These are phyloP conservation scores for Lentinula sp. DNA, from an alignment of 768 basidiomycete genomes.

Conservation along the genomic window DNA sequence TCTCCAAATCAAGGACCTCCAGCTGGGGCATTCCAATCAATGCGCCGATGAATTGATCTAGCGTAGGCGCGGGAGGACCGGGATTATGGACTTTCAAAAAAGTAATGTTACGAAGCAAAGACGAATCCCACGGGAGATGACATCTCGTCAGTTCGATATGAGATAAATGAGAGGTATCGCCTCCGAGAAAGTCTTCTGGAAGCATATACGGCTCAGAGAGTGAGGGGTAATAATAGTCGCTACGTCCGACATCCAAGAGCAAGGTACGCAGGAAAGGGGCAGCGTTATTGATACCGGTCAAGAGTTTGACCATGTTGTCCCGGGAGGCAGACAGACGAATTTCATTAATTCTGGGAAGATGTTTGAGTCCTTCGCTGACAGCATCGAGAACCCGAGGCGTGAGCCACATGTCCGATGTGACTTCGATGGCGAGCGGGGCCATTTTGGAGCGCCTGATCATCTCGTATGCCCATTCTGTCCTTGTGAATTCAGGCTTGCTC, in stretches of 20 bases:
- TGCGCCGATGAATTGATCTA: constrained; percentile 22
- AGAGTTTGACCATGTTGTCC: constrained; percentile 19
- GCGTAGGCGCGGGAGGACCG: constrained; percentile 22
- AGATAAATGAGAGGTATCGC: constrained; percentile 26
- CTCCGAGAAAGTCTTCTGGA: constrained; percentile 21
- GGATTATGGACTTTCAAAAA: constrained; percentile 28
- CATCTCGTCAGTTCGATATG: constrained; percentile 27
- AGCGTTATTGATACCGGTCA: constrained; percentile 15
- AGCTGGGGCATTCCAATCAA: constrained; percentile 28
- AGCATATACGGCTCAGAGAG: constrained; percentile 16
- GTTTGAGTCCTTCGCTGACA: constrained; percentile 23
- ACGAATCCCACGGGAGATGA: constrained; percentile 28
- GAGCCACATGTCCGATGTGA: constrained; percentile 15
- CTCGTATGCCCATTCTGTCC: constrained; percentile 30
- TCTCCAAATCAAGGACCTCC: constrained; percentile 26
- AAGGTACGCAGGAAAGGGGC: constrained; percentile 28
- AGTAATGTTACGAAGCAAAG: constrained; percentile 27
- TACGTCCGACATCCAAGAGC: constrained; percentile 14
- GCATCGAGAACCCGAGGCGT: constrained; percentile 20
- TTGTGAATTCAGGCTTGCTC: constrained; percentile 27
- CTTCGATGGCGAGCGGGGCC: constrained; percentile 25
- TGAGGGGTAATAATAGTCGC: constrained; percentile 12
- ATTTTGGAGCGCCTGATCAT: constrained; percentile 40
- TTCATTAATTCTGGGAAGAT: constrained; percentile 25
- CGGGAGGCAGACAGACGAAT: constrained; percentile 22